These are phyloP conservation scores for Gossypium mustelinum DNA, from an alignment of 345 rosid species.

Conservation along the genomic window DNA sequence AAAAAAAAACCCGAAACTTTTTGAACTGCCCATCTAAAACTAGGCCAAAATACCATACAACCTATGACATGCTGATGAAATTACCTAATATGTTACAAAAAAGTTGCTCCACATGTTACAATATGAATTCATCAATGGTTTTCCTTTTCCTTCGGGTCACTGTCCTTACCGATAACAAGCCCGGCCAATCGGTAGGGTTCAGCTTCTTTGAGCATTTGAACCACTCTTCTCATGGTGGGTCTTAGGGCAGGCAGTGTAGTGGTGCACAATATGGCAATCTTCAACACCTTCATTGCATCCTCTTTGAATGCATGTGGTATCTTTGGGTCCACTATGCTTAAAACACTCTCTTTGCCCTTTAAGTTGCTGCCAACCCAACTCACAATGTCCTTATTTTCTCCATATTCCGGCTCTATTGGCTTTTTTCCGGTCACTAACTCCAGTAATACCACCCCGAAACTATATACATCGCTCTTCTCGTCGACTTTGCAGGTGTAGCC, in stretches of 20 bases:
- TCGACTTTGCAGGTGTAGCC: slow-evolving; percentile 75
- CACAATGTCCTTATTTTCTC: slow-evolving; percentile 79
- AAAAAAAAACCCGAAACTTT: no score
- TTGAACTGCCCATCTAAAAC: no score
- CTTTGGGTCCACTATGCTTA: slow-evolving; percentile 57
- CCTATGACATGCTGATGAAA: not conserved
- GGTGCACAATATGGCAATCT: slow-evolving; percentile 72
- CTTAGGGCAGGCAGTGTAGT: slow-evolving; percentile 47
- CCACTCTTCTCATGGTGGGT: slow-evolving; percentile 85
- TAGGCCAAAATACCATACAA: no score
- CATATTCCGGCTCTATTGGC: slow-evolving; percentile 73
- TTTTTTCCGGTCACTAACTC: slow-evolving; percentile 81
- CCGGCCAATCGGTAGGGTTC: slow-evolving; percentile 57
- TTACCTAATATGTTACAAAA: slow-evolving; percentile 13
- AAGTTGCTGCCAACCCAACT: slow-evolving; percentile 65
- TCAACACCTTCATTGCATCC: slow-evolving; percentile 58
- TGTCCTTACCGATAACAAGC: slow-evolving; percentile 43
- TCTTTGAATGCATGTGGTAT: slow-evolving; percentile 51
- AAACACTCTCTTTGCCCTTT: slow-evolving; percentile 49
- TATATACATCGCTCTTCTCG: slow-evolving; percentile 92
- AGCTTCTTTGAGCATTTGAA: slow-evolving; percentile 78
- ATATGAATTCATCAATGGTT: not conserved
- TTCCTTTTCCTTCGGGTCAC: slow-evolving; percentile 27
- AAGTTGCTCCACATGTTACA: not conserved
- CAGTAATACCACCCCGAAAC: slow-evolving; percentile 91